Base-by-base conservation (phyloP, 106 monocot species). In the Xerophyta viscosa region DNA sequence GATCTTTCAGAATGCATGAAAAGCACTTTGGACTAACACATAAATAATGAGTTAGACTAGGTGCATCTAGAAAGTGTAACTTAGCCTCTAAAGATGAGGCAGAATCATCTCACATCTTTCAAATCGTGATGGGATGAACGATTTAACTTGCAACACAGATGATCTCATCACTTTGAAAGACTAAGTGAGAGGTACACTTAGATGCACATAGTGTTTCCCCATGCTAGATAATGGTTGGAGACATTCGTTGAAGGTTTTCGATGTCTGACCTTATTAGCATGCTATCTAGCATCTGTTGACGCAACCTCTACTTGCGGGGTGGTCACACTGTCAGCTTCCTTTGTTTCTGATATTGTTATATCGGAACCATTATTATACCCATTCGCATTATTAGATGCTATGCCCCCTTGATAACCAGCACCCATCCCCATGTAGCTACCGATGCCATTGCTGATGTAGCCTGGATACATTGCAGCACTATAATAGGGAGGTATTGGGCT, bases 281-380 rank as follows among this genome's bases (percentile, higher is more conserved):
- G 48, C 69, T 57, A 66, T 31, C 50, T 45, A 57, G 28, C 22
- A 31, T 70, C 70, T 61, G 64, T 59, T 42, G 54, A 54, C 37
- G 54, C 50, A 56, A 28, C 24, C 46, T 71, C 75, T 37, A 52
- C 25, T 26, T 66, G 66, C 9, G 46, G 37, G 2, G 62, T 45
- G 11, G 41, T 49, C 0, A 30, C 23, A 27, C 26, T 57, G 37
- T 19, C 43, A 46, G 66, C 46, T 20, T 46, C 46, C 20, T 27
- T 42, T 28, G 50, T 19, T 51, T 48, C 55, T 28, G 56, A 23
- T 51, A 56, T 50, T 2, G 24, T 48, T 27, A 71, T 27, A 69
- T 63, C 62, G 2, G 29, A 19, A 54, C 29, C 62, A 15, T 10
- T 46, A 46, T 58, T 55, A 39, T 43, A 53, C 57, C 25, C 33